Evolutionary conservation across 1,139 yeast species (phyloP).

Genomic region (Saccharomyces hybrid): DNA sequence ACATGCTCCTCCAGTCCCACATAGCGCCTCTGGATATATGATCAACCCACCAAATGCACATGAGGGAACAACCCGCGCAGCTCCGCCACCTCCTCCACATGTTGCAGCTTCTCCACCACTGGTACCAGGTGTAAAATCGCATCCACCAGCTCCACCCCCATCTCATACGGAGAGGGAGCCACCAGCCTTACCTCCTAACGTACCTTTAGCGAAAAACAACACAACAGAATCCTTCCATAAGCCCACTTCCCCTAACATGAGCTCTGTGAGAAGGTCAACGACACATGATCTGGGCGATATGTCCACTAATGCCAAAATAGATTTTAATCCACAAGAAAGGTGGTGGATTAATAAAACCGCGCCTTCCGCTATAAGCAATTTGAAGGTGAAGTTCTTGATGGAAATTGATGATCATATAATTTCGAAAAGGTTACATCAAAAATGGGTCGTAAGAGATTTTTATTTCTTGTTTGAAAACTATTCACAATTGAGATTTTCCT

Average conservation of each 20-base stretch:
- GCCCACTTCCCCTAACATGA: neutral
- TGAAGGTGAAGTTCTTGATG: constrained; percentile 39
- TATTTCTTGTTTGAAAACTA: constrained; percentile 70
- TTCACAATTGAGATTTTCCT: constrained; percentile 50
- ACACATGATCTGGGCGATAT: constrained; percentile 12
- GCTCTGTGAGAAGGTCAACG: constrained; percentile 8
- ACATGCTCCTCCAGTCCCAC: constrained; percentile 4
- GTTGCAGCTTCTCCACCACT: neutral
- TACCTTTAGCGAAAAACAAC: neutral
- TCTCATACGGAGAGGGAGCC: constrained; percentile 1
- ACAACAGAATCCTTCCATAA: too few species aligned
- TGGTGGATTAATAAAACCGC: constrained; percentile 39
- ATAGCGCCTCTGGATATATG: too few species aligned
- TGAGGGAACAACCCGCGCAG: too few species aligned
- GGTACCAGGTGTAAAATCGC: neutral
- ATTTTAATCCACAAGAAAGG: constrained; percentile 32
- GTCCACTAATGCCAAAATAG: constrained; percentile 15
- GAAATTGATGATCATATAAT: constrained; percentile 60
- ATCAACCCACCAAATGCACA: too few species aligned
- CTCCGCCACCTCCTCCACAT: neutral
- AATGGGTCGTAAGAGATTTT: constrained; percentile 51
- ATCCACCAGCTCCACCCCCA: neutral
- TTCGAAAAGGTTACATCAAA: constrained; percentile 50
- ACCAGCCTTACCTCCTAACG: constrained; percentile 10
- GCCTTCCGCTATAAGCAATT: constrained; percentile 45